phyloP scores from a whole-genome alignment of 2,329 filamentous ascomycete genomes.

The Exophiala alcalophila region DNA sequence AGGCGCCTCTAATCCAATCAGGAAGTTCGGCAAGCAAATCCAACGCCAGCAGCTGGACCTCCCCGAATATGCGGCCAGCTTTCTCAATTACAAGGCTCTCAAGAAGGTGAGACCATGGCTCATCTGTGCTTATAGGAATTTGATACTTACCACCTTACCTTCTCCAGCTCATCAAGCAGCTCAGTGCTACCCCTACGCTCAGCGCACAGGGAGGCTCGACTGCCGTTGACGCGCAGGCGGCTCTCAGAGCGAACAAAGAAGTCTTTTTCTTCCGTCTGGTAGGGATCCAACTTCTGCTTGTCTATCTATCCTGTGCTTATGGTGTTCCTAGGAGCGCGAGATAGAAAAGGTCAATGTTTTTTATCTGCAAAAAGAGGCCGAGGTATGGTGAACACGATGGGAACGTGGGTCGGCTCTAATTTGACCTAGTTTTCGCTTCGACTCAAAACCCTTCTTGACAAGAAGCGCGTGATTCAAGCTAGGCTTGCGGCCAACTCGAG shows the following conservation, averaged over 20 bases:
- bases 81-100: slow-evolving; percentile 98
- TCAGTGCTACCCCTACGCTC: slow-evolving; percentile 85
- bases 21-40: slow-evolving; percentile 99
- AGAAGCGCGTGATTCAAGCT: slow-evolving; percentile 87
- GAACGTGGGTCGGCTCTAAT: not conserved
- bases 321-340: slow-evolving; percentile 72
- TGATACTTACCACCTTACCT: slow-evolving; percentile 30
- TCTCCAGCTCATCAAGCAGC: slow-evolving; percentile 88
- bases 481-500: slow-evolving; percentile 74
- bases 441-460: slow-evolving; percentile 86
- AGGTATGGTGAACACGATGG: slow-evolving; percentile 57
- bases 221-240: slow-evolving; percentile 39
- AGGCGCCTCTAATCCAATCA: slow-evolving; percentile 41
- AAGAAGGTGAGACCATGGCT: slow-evolving; percentile 71
- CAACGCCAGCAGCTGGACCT: slow-evolving; percentile 99
- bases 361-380: slow-evolving; percentile 95
- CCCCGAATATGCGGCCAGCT: slow-evolving; percentile 97
- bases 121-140: slow-evolving; percentile 12
- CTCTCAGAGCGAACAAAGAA: slow-evolving; percentile 93
- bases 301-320: slow-evolving; percentile 2
- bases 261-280: slow-evolving; percentile 98
- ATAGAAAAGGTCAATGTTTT: slow-evolving; percentile 98
- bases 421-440: slow-evolving; percentile 76
- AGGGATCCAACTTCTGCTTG: slow-evolving; percentile 30
- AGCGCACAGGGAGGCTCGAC: slow-evolving; percentile 65